Base-by-base conservation (phyloP, 257 asterid species). In the Capsicum rhomboideum region DNA sequence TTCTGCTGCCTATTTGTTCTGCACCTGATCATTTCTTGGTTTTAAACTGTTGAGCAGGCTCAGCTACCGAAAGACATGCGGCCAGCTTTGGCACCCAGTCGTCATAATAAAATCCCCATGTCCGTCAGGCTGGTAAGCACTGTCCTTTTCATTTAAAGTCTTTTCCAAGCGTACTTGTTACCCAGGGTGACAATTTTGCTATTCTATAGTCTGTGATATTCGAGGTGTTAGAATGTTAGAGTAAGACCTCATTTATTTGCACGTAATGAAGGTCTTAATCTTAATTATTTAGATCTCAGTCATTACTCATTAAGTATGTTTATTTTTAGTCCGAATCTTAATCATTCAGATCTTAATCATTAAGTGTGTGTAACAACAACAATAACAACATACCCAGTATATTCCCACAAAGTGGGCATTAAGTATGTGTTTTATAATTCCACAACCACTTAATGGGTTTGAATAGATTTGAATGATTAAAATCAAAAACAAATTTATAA, bases 1-100 rank as follows among this genome's bases (percentile, higher is more conserved):
- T 28, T 37, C n/a, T 77, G 63, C 56, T 68, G 23, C 82, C 83
- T 85, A 54, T 34, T 34, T 79, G 83, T 68, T 55, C 83, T 74
- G 83, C 77, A 20, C 79, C 82, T 79, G 50, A 56, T 74, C 67
- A 74, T 80, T 82, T 53, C 58, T 75, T 84, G 37, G 78, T 83
- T 80, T 85, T 68, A 75, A 55, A 28, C 46, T 61, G 82, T 87
- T 68, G 88, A 85, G 86, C 97, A 97, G 99, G 96, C 94, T 84
- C 98, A 94, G 89, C 91, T 97, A 40, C 99, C 98, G 2, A 92
- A 91, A 92, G 98, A 95, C n/a, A 97, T 93, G 98, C 92, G 93
- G 46, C 98, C 99, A 59, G 91, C 87, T 90, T 88, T 97, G 90
- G 98, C 97, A 79, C 86, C 97, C 55, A 78, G 88, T 84, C 92